Evolutionary conservation across 1,284 basidiomycete species (phyloP).

Genomic region (Porodaedalea pini): DNA sequence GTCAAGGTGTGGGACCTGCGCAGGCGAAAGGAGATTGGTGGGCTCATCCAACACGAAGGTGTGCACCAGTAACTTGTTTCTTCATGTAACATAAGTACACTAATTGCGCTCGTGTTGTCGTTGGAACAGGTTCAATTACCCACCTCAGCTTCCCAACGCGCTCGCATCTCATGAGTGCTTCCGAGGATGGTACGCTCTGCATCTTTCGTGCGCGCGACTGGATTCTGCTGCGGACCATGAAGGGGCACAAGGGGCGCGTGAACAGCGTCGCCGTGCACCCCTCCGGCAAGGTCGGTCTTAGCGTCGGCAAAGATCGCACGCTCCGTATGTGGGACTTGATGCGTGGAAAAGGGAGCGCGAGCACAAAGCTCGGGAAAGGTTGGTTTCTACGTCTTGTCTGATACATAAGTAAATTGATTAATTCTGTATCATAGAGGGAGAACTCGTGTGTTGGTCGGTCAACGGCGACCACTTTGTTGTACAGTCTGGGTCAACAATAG

Average conservation of each 20-base stretch:
- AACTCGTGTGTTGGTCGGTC: conserved; percentile 80
- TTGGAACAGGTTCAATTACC: conserved; percentile 80
- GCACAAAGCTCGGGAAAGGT: conserved; percentile 86
- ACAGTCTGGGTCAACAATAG: conserved; percentile 72
- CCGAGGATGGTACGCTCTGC: conserved; percentile 86
- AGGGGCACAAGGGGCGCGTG: conserved; percentile 90
- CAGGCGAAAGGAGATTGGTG: conserved; percentile 88
- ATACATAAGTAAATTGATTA: conserved; percentile 1
- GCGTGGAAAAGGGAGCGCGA: conserved; percentile 87
- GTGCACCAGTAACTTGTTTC: conserved; percentile 26
- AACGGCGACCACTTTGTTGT: conserved; percentile 77
- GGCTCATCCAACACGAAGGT: conserved; percentile 92
- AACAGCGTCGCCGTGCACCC: conserved; percentile 91
- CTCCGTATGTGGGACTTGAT: conserved; percentile 98
- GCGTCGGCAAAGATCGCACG: conserved; percentile 87
- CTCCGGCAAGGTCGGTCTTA: conserved; percentile 85
- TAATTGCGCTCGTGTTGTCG: no score
- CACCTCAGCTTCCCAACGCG: conserved; percentile 84
- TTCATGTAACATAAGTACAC: no score
- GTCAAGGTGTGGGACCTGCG: conserved; percentile 97
- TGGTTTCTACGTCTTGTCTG: conserved; percentile 23
- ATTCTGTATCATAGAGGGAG: conserved; percentile 60
- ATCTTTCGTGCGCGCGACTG: conserved; percentile 93
- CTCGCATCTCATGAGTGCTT: conserved; percentile 86
- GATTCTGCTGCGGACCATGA: conserved; percentile 82